A percentile compares a stretch with the other conserved stretches of the same genome.
Evolutionary conservation across 2,329 filamentous ascomycete species (phyloP).

Genomic region (Exophiala alcalophila): DNA sequence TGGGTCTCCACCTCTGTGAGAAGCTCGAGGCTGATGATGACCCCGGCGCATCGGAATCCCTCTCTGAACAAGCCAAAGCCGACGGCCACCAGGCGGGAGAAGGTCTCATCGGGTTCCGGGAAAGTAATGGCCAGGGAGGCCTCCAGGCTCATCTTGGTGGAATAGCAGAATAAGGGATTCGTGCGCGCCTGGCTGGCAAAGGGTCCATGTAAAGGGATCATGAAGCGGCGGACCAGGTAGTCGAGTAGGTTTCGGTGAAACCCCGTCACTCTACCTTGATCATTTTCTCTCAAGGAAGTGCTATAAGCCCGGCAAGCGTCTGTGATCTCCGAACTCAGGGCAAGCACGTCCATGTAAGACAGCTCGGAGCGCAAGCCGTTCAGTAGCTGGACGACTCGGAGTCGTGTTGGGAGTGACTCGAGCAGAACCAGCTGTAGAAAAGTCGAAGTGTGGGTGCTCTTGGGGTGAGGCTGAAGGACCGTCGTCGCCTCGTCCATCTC

Average conservation of each 20-base stretch:
- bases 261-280: constrained; percentile 11
- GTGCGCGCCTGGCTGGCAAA: constrained; percentile 36
- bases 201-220: constrained; percentile 53
- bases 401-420: constrained; percentile 23
- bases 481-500: constrained; percentile 29
- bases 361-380: constrained; percentile 35
- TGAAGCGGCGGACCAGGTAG: constrained; percentile 53
- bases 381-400: constrained; percentile 30
- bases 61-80: constrained; percentile 39
- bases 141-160: constrained; percentile 39
- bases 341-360: constrained; percentile 34
- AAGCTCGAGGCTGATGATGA: constrained; percentile 49
- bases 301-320: constrained; percentile 31
- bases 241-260: constrained; percentile 54
- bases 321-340: constrained; percentile 32
- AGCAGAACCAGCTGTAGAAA: constrained; percentile 31
- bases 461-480: constrained; percentile 19
- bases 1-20: constrained; percentile 41
- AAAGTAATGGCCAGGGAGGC: constrained; percentile 38
- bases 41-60: constrained; percentile 38
- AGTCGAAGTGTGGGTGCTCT: constrained; percentile 22
- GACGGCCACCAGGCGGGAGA: constrained; percentile 34
- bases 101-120: constrained; percentile 30
- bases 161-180: constrained; percentile 39
- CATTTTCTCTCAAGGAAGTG: constrained; percentile 23